These are phyloP conservation scores for Craspedostauros australis DNA, from an alignment of 108 stramenopile species.

Conservation along the genomic window DNA sequence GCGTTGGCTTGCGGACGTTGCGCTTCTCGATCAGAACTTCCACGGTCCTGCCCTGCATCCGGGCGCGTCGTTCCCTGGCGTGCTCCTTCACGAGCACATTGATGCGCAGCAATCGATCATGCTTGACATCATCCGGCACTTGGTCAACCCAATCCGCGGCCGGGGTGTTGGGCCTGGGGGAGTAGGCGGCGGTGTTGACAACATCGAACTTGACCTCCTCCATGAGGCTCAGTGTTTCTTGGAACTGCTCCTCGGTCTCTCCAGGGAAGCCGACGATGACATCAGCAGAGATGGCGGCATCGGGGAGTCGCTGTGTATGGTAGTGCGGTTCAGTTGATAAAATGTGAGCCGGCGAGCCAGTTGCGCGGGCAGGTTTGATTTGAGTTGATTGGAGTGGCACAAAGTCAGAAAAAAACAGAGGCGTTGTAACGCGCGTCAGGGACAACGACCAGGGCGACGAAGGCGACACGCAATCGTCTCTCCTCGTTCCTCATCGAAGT, in stretches of 20 bases:
- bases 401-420: too few relatives aligned
- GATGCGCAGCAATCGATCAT: slow-evolving; percentile 83
- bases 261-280: slow-evolving; percentile 95
- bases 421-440: too few relatives aligned
- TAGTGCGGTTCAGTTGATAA: too few relatives aligned
- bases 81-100: slow-evolving; percentile 81
- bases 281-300: slow-evolving; percentile 93
- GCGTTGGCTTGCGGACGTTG: slow-evolving; percentile 84
- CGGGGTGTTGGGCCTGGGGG: slow-evolving; percentile 81
- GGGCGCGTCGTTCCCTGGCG: slow-evolving; percentile 83
- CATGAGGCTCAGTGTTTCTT: slow-evolving; percentile 89
- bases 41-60: slow-evolving; percentile 85
- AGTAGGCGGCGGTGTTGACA: slow-evolving; percentile 81
- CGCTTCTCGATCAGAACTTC: slow-evolving; percentile 93
- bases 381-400: too few relatives aligned
- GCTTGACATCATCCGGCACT: slow-evolving; percentile 81
- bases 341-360: too few relatives aligned
- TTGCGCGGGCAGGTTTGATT: not conserved
- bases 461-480: too few relatives aligned
- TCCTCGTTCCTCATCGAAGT: too few relatives aligned
- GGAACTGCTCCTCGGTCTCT: slow-evolving; percentile 95
- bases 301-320: slow-evolving; percentile 57
- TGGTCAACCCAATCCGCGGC: slow-evolving; percentile 84
- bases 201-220: slow-evolving; percentile 79
- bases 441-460: too few relatives aligned